A percentile compares a stretch with the other conserved stretches of the same genome.
These are phyloP conservation scores for Nosema muscidifuracis DNA, from an alignment of 371 early-diverging fungal genomes.

Conservation along the genomic window DNA sequence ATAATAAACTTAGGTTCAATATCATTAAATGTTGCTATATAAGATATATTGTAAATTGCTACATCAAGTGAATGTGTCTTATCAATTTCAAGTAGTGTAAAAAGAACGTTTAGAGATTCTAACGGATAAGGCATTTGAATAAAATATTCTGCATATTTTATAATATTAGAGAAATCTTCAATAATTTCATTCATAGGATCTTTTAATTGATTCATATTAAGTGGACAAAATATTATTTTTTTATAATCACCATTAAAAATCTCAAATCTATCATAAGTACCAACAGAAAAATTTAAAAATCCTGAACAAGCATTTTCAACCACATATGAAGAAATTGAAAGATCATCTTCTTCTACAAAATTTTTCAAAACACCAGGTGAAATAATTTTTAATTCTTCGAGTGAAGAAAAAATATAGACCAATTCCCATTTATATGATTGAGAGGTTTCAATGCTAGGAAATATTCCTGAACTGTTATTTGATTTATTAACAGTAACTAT, in stretches of 20 bases:
- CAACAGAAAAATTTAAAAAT: conserved; percentile 54
- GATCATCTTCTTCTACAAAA: conserved; percentile 52
- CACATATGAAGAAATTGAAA: conserved; percentile 49
- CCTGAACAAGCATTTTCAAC: conserved; percentile 32
- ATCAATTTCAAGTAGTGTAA: conserved; percentile 44
- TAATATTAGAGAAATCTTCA: conserved; percentile 36
- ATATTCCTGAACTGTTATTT: conserved; percentile 21
- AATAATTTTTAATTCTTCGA: conserved; percentile 39
- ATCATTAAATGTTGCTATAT: conserved; percentile 45
- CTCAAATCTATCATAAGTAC: conserved; percentile 43
- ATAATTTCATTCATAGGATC: conserved; percentile 23
- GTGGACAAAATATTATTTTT: conserved; percentile 29
- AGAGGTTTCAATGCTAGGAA: conserved; percentile 30
- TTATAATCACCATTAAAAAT: conserved; percentile 38
- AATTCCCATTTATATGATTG: conserved; percentile 46
- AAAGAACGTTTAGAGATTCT: conserved; percentile 31
- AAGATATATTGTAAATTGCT: conserved; percentile 38
- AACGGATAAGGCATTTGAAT: conserved; percentile 26
- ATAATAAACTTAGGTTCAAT: conserved; percentile 54
- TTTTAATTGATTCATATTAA: neutral
- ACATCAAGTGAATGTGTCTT: conserved; percentile 32
- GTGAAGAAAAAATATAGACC: conserved; percentile 55
- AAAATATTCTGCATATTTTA: conserved; percentile 37
- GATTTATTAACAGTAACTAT: conserved; percentile 14
- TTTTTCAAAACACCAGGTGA: conserved; percentile 53